Evolutionary conservation across 495 filamentous ascomycete species (phyloP).

Genomic region (Penicillium tannophilum): DNA sequence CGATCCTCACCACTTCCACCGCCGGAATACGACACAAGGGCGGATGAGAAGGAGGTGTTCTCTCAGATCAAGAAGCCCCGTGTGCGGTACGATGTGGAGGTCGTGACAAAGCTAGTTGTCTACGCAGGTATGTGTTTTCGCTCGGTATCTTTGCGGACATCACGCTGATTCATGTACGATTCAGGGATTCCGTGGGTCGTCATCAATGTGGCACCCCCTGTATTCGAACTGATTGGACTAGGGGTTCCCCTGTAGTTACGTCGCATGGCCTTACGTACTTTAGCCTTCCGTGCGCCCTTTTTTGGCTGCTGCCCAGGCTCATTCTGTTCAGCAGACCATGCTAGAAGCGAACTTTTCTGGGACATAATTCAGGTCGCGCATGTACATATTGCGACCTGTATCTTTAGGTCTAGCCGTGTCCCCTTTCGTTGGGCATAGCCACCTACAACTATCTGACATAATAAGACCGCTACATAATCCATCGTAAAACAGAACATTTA

Average conservation of each 20-base stretch:
- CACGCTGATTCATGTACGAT: conserved; percentile 2
- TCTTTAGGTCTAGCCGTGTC: conserved; percentile 13
- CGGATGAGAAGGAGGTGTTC: conserved; percentile 81
- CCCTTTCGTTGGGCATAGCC: background rate
- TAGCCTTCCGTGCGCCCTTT: background rate
- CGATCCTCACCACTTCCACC: conserved; percentile 35
- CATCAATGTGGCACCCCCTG: conserved; percentile 33
- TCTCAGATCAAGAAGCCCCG: conserved; percentile 80
- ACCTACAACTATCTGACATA: background rate
- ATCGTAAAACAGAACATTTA: background rate
- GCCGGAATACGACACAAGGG: conserved; percentile 36
- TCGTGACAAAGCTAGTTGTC: conserved; percentile 93
- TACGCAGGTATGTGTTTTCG: conserved; percentile 73
- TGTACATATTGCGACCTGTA: conserved; percentile 30
- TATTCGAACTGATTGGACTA: conserved; percentile 34
- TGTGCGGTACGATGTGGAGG: conserved; percentile 95
- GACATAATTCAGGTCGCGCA: conserved; percentile 18
- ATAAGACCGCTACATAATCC: background rate
- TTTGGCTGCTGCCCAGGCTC: conserved; percentile 3
- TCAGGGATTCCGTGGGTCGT: conserved; percentile 38
- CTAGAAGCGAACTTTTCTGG: conserved; percentile 11
- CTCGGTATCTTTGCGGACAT: background rate
- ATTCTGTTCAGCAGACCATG: conserved; percentile 26
- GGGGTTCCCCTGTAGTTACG: conserved; percentile 30
- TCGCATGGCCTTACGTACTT: conserved; percentile 4